phyloP scores from a whole-genome alignment of 805 yeast genomes.

The Candida incommunis region DNA sequence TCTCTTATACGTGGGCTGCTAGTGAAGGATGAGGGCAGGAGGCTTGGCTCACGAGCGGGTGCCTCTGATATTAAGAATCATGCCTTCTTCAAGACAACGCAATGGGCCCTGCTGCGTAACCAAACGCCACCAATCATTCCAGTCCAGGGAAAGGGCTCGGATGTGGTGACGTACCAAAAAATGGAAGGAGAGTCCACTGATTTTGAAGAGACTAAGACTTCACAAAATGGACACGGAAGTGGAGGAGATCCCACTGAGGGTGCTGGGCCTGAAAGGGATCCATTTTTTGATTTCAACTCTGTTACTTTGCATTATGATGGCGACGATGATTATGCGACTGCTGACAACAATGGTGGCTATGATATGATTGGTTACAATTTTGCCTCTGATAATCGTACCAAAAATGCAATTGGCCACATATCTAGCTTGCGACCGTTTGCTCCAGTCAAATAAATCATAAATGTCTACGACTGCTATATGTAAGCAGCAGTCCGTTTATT shows the following conservation, averaged over 20 bases:
- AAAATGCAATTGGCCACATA: neutral
- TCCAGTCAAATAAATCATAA: neutral
- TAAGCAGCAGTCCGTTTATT: too few species aligned
- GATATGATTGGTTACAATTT: constrained; percentile 6
- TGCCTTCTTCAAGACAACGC: constrained; percentile 77
- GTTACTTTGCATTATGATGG: constrained; percentile 73
- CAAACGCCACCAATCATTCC: constrained; percentile 96
- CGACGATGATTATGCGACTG: constrained; percentile 30
- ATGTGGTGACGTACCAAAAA: constrained; percentile 23
- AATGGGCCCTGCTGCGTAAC: constrained; percentile 90
- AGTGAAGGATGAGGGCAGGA: constrained; percentile 75
- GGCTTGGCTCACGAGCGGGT: constrained; percentile 86
- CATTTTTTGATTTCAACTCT: constrained; percentile 74
- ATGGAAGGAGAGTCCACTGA: constrained; percentile 21
- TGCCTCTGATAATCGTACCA: neutral
- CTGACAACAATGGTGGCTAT: constrained; percentile 21
- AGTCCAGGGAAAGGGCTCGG: constrained; percentile 44
- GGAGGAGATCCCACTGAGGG: constrained; percentile 17
- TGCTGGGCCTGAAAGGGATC: constrained; percentile 37
- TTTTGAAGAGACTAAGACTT: constrained; percentile 11
- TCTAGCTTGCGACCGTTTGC: neutral
- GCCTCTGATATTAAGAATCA: constrained; percentile 91
- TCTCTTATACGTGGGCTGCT: constrained; percentile 66
- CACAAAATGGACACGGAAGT: constrained; percentile 4
- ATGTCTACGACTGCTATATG: too few species aligned